Conservation (phyloP, 1,284 basidiomycete species). For the Trichosporon coremiiforme region DNA sequence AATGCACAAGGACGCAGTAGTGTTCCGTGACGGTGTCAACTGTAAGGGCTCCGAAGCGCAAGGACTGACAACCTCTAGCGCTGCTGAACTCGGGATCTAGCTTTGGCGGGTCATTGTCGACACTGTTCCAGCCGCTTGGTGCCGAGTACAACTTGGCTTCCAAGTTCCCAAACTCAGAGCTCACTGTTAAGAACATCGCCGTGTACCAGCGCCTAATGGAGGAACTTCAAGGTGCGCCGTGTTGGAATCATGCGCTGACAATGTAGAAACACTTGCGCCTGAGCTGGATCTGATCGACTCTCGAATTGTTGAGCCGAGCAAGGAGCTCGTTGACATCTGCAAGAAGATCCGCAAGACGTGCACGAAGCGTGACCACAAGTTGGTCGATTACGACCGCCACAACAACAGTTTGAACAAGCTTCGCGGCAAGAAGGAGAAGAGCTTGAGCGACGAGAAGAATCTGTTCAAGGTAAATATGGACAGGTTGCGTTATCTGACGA, state of each 20-base stretch:
- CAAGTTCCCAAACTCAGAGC: constrained; percentile 74
- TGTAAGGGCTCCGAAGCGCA: constrained; percentile 58
- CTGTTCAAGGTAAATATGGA: constrained; percentile 73
- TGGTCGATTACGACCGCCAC: constrained; percentile 92
- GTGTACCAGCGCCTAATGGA: constrained; percentile 75
- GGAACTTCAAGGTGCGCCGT: constrained; percentile 66
- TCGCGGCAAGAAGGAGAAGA: constrained; percentile 96
- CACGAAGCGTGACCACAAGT: constrained; percentile 96
- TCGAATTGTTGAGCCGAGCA: constrained; percentile 79
- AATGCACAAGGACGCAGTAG: constrained; percentile 85
- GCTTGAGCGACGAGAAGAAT: constrained; percentile 89
- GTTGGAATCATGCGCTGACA: background rate
- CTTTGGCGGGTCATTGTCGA: constrained; percentile 74
- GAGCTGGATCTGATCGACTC: constrained; percentile 95
- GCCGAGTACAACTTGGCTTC: constrained; percentile 78
- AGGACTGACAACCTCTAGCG: constrained; percentile 58
- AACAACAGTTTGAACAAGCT: constrained; percentile 95
- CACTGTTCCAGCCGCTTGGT: constrained; percentile 76
- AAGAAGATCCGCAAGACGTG: constrained; percentile 92
- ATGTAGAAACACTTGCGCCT: constrained; percentile 68
- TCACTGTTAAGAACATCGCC: constrained; percentile 77
- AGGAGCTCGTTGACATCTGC: constrained; percentile 82
- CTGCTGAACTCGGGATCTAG: constrained; percentile 77
- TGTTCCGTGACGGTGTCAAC: constrained; percentile 79
- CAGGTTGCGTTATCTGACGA: background rate